Evolutionary conservation across 2,329 filamentous ascomycete species (phyloP), one percentile per base, ranked within the genome.

Genomic region (Dryadomyces quercivorus): DNA sequence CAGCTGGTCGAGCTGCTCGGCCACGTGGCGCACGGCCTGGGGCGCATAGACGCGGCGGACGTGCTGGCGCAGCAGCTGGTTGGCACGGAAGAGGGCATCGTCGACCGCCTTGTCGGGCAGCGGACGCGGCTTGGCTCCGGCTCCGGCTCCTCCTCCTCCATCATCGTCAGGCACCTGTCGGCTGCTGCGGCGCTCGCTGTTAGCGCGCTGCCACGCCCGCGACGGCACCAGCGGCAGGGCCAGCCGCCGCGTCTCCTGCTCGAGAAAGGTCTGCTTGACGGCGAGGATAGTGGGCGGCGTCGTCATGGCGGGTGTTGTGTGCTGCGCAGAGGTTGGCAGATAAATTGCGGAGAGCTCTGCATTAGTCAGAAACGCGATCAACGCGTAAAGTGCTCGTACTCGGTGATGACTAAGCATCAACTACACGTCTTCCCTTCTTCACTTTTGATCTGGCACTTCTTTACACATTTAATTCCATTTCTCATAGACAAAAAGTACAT

Each of bases 1-100:
- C 47, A 86, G 69, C 50, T 69, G 68, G 66, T 86, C 82, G 45
- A 89, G 81, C 69, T 89, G 85, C 70, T 87, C 84, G 2, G 85
- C 84, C 18, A 88, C 77, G 61, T 86, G 82, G 40, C 84, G 77
- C 52, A 77, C 80, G n/a, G 84, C 82, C 61, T 85, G 82, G 0
- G 82, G 77, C 16, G 81, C 76, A 64, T 87, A 87, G 5, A 81
- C 81, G 54, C 81, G 76, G 40, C 78, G 78, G 34, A 76, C 76
- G 64, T 89, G 85, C 60, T 84, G 81, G 59, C 78, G 76, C 15
- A 88, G 68, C 16, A 74, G 69, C 57, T 81, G 76, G 63, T 86
- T 86, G 13, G 86, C 70, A 44, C 74, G 74, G 59, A 72, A 70
- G 5, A 84, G 64, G 13, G 74, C 78, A 57, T 83, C 78, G 60